These are phyloP conservation scores for Komagataella mondaviorum DNA, from an alignment of 805 yeast species.

Conservation along the genomic window DNA sequence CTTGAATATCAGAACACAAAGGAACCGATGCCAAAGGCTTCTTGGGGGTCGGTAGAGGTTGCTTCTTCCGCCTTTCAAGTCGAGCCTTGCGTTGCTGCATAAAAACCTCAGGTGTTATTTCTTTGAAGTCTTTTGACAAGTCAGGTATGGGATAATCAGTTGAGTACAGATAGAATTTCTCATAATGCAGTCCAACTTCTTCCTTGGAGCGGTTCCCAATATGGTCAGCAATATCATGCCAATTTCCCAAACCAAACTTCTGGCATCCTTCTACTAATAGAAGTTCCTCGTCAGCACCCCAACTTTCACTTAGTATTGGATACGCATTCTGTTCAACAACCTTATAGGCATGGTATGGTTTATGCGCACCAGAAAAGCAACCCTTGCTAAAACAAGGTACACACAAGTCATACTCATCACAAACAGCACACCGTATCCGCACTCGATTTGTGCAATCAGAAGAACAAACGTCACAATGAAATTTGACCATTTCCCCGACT, in stretches of 20 bases:
- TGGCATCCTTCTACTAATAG: slow-evolving; percentile 85
- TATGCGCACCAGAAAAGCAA: slow-evolving; percentile 64
- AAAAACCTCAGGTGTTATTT: slow-evolving; percentile 56
- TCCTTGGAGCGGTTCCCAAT: slow-evolving; percentile 87
- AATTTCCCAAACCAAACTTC: slow-evolving; percentile 83
- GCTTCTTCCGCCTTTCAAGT: slow-evolving; percentile 56
- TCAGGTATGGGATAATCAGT: slow-evolving; percentile 81
- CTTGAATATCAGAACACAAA: slow-evolving; percentile 92
- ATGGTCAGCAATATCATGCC: slow-evolving; percentile 97
- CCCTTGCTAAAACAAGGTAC: slow-evolving; percentile 95
- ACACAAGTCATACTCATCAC: slow-evolving; percentile 92
- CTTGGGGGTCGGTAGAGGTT: slow-evolving; percentile 74
- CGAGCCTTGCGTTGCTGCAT: slow-evolving; percentile 53
- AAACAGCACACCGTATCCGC: slow-evolving; percentile 82
- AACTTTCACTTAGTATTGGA: slow-evolving; percentile 77
- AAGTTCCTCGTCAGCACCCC: slow-evolving; percentile 99
- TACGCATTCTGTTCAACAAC: slow-evolving; percentile 91
- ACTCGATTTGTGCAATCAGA: slow-evolving; percentile 90
- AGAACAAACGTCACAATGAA: slow-evolving; percentile 94
- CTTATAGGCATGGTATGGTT: slow-evolving; percentile 88
- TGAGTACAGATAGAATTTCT: slow-evolving; percentile 53
- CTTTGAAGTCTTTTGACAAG: slow-evolving; percentile 53
- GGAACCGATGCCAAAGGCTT: slow-evolving; percentile 92
- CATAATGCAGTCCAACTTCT: slow-evolving; percentile 81
- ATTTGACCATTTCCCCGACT: slow-evolving; percentile 25